Evolutionary conservation across 352 stramenopile genomes (phyloP).

Genomic region (Paralagenidium karlingii): DNA sequence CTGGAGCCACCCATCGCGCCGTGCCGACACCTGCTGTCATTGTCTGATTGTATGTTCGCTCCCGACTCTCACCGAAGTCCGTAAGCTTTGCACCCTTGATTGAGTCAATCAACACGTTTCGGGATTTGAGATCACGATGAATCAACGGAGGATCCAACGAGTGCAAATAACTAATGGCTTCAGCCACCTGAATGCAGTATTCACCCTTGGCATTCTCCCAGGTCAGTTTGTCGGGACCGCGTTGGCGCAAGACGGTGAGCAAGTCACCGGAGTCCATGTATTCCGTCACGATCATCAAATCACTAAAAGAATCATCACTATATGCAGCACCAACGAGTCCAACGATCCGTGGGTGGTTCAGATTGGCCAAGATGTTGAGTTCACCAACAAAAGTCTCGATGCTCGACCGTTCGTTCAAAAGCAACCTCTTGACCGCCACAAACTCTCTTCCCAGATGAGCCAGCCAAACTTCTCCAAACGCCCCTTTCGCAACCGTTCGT

Average conservation of each 20-base stretch:
- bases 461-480: conserved; percentile 75
- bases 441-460: conserved; percentile 47
- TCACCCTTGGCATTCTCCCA: conserved; percentile 49
- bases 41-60: conserved; percentile 2
- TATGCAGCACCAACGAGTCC: conserved; percentile 57
- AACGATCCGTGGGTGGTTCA: conserved; percentile 68
- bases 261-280: conserved; percentile 70
- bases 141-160: conserved; percentile 78
- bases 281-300: conserved; percentile 71
- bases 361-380: conserved; percentile 64
- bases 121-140: conserved; percentile 87
- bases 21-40: not conserved
- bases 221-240: conserved; percentile 23
- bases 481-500: conserved; percentile 61
- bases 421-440: conserved; percentile 74
- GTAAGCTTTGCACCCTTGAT: conserved; percentile 22
- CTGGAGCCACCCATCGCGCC: conserved; percentile 4
- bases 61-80: conserved; percentile 20
- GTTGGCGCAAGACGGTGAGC: conserved; percentile 37
- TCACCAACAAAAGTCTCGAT: conserved; percentile 62
- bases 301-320: conserved; percentile 45
- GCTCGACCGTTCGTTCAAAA: conserved; percentile 32
- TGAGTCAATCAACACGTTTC: conserved; percentile 74
- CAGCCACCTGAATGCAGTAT: conserved; percentile 68
- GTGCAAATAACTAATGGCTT: conserved; percentile 84